Conservation (phyloP, 345 rosid species). For the Aegle marmelos region DNA sequence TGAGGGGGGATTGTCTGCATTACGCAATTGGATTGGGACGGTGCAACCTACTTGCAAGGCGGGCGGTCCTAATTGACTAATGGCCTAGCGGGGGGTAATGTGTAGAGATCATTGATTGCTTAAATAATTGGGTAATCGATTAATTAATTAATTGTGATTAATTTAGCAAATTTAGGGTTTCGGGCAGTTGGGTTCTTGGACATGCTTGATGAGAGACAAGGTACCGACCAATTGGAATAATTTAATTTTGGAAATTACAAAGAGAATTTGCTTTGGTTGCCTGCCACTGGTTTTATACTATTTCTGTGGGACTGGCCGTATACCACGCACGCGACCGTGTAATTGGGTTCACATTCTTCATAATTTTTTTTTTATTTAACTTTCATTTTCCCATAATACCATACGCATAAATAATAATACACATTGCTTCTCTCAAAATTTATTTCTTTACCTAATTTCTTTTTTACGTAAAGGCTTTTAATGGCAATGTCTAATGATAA, state of each 20-base stretch:
- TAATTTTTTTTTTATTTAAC: not conserved
- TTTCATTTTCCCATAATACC: too few relatives aligned
- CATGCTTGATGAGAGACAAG: constrained; percentile 19
- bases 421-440: too few relatives aligned
- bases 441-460: too few relatives aligned
- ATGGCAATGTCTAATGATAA: too few relatives aligned
- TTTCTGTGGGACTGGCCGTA: constrained; percentile 10
- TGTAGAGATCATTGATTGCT: not conserved
- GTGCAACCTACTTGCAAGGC: constrained; percentile 25
- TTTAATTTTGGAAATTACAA: not conserved
- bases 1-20: constrained; percentile 20
- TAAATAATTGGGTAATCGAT: not conserved
- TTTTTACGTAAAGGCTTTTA: too few relatives aligned
- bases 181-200: constrained; percentile 8
- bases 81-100: not conserved
- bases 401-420: too few relatives aligned
- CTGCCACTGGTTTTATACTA: constrained; percentile 14
- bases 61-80: not conserved
- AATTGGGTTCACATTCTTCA: not conserved
- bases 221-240: constrained; percentile 31
- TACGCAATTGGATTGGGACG: constrained; percentile 31
- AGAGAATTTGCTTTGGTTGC: not conserved
- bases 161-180: constrained; percentile 9
- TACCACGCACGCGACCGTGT: not conserved
- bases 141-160: not conserved